Evolutionary conservation across 164 flowering plant species (phyloP).

Genomic region (Vitis rupestris): DNA sequence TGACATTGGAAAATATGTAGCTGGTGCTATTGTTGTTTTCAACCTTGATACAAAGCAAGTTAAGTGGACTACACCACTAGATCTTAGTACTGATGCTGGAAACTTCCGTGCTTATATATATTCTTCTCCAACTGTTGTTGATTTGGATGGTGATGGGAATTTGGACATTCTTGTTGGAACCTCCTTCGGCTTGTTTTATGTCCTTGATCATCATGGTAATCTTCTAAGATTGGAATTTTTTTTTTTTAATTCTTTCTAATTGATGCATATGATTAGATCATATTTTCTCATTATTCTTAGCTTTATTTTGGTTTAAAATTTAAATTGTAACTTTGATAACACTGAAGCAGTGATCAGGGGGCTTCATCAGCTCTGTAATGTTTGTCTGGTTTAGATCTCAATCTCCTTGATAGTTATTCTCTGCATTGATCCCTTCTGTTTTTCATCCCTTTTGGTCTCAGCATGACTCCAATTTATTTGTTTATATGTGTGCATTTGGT

Average conservation of each 20-base stretch:
- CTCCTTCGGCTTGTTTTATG: constrained; percentile 91
- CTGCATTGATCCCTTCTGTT: no score
- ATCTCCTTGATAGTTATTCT: no score
- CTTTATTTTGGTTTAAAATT: background rate
- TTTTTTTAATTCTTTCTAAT: background rate
- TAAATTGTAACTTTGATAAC: no score
- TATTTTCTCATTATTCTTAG: background rate
- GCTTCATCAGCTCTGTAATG: no score
- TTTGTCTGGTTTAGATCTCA: no score
- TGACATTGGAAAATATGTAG: constrained; percentile 88
- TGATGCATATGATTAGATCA: background rate
- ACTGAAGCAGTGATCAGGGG: no score
- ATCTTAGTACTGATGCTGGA: constrained; percentile 71
- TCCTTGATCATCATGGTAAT: constrained; percentile 92
- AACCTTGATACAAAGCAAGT: constrained; percentile 95
- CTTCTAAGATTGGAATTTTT: background rate
- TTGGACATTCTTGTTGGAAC: constrained; percentile 97
- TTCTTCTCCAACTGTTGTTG: constrained; percentile 93
- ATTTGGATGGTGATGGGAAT: constrained; percentile 96
- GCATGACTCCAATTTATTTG: no score
- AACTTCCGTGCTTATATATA: constrained; percentile 82
- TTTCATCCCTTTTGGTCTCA: no score
- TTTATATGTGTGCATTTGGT: no score
- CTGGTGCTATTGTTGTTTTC: constrained; percentile 88
- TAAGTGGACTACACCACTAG: constrained; percentile 82